phyloP scores from a whole-genome alignment of 2,329 filamentous ascomycete genomes.

The Neofusicoccum laricinum region DNA sequence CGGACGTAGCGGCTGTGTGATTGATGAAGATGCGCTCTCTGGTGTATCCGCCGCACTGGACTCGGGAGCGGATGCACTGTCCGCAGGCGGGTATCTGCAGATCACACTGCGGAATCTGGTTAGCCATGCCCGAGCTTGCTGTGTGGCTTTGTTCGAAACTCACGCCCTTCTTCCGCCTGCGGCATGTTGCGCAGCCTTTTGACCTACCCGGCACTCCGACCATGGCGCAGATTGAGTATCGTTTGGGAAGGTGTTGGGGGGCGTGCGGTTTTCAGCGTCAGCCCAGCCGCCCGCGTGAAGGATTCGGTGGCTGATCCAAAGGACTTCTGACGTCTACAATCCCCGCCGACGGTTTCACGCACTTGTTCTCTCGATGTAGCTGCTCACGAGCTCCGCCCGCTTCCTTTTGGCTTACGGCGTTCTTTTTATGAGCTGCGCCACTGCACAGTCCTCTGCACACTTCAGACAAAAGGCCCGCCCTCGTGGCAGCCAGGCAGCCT shows the following conservation, averaged over 20 bases:
- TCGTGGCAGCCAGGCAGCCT: not conserved
- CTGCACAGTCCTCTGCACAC: too few species aligned
- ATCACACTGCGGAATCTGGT: conserved; percentile 52
- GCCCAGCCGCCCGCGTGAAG: not conserved
- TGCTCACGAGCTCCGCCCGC: too few species aligned
- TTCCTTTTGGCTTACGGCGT: too few species aligned
- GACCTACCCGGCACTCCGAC: conserved; percentile 29
- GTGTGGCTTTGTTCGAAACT: conserved; percentile 20
- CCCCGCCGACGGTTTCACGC: too few species aligned
- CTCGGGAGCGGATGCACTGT: conserved; percentile 58
- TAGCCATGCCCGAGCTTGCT: not conserved
- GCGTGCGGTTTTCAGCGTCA: not conserved
- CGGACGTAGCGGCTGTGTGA: conserved; percentile 16
- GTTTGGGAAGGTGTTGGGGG: not conserved
- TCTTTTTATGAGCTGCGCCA: too few species aligned
- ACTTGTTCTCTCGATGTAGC: too few species aligned
- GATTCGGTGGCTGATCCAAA: not conserved
- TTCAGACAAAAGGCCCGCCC: too few species aligned
- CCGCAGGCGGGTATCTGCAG: conserved; percentile 59
- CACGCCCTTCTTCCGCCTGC: conserved; percentile 56
- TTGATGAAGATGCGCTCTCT: conserved; percentile 61
- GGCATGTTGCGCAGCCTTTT: conserved; percentile 32
- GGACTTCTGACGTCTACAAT: too few species aligned
- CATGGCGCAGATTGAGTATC: conserved; percentile 10
- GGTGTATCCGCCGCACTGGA: conserved; percentile 61